A percentile compares a stretch with the other conserved stretches of the same genome.
Conservation (phyloP, 1,284 basidiomycete species). For the Chalciporus sp. region DNA sequence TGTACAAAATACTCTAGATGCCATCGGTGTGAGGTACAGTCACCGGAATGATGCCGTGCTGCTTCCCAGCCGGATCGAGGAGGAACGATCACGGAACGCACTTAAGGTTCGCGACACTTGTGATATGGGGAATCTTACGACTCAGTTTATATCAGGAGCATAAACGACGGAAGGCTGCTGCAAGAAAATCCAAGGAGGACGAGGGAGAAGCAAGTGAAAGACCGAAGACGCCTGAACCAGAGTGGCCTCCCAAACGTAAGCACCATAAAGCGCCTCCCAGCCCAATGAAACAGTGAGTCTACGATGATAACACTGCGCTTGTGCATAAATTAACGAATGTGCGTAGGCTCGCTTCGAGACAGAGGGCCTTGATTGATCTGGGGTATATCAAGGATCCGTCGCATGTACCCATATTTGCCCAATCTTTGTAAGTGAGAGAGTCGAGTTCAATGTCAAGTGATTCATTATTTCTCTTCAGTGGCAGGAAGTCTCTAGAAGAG, state of each 20-base stretch:
- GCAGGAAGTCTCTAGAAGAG: constrained; percentile 43
- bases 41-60: constrained; percentile 75
- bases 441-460: not conserved
- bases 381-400: constrained; percentile 53
- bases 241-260: constrained; percentile 66
- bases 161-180: constrained; percentile 31
- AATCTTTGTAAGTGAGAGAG: constrained; percentile 54
- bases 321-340: constrained; percentile 5
- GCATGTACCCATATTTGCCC: constrained; percentile 58
- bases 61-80: constrained; percentile 67
- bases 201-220: constrained; percentile 14
- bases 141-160: constrained; percentile 27
- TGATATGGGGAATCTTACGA: not conserved
- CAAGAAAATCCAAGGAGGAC: constrained; percentile 29
- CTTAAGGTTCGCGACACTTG: constrained; percentile 46
- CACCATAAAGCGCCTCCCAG: constrained; percentile 55
- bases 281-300: constrained; percentile 53
- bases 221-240: constrained; percentile 38
- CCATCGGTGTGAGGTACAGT: constrained; percentile 65
- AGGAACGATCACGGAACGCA: constrained; percentile 55
- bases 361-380: constrained; percentile 59
- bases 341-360: constrained; percentile 51
- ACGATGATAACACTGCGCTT: not conserved
- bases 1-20: constrained; percentile 59
- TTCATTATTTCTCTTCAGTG: constrained; percentile 33